Base-by-base conservation (phyloP, 2,329 filamentous ascomycete genomes). In the Ophiognomonia clavigignenti-juglandacearum region DNA sequence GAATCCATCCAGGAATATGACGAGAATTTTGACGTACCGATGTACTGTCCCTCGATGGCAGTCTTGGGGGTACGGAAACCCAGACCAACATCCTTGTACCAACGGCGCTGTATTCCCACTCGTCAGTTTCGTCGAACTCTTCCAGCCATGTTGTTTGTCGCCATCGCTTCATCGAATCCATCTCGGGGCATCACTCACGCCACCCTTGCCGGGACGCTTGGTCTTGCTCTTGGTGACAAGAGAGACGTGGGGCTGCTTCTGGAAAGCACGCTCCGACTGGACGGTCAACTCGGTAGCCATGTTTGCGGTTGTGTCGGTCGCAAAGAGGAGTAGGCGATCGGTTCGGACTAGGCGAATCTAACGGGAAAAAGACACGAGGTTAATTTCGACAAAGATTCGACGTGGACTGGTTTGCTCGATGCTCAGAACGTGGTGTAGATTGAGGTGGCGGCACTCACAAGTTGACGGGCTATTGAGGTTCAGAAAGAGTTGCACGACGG, bases 221-320 rank as follows among this genome's bases (percentile, higher is more conserved):
- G 83, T 76, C 82, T 90, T 89, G 73, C 80, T 78, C 86, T 98
- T 98, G 71, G 86, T 81, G 86, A 97, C 96, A 69, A 88, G 84
- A 88, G 97, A 98, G 83, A 98, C 96, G 78, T 98, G 93, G 74
- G 93, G 93, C 84, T 98, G 92, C 86, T 98, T 98, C 79, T 97
- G 93, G 88, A 88, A 98, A 83, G 93, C 93, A 81, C 93, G 92
- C 86, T 98, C 93, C 73, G 89, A 95, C 86, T 98, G 93, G 77
- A 98, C 93, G 74, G 90, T 95, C 80, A 96, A 83, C 82, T 96
- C 90, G 83, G 90, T 96, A 73, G 90, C 90, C 90, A 95, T 96
- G 74, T 71, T 83, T 79, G 75, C 76, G 74, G 61, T 62, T 56
- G 56, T 50, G 50, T 61, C 62, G 68, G 63, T 68, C 67, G 69